These are phyloP conservation scores for Tephrocybe rancida DNA, from an alignment of 768 basidiomycete species.

Conservation along the genomic window DNA sequence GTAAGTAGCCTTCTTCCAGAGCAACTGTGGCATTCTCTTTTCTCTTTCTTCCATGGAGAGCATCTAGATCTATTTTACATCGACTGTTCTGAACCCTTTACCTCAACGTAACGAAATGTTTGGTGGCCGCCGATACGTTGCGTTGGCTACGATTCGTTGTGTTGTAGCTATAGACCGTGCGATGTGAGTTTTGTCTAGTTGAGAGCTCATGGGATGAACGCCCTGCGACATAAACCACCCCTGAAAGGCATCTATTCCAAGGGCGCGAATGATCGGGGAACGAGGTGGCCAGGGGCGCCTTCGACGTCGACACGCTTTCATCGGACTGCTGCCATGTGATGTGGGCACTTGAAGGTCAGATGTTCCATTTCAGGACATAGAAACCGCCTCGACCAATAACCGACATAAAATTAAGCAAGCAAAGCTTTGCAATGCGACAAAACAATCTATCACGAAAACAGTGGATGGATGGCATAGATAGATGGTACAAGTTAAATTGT, in stretches of 20 bases:
- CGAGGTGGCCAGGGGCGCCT: conserved; percentile 1
- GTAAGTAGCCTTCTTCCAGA: too few species aligned
- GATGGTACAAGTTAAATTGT: background rate
- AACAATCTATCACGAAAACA: background rate
- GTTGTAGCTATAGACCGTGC: background rate
- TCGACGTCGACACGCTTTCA: conserved; percentile 17
- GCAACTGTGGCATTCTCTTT: too few species aligned
- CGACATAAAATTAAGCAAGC: background rate
- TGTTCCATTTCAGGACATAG: conserved; percentile 11
- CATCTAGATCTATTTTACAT: background rate
- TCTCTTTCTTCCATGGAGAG: background rate
- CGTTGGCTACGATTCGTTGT: background rate
- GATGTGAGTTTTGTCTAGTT: background rate
- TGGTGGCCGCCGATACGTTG: conserved; percentile 1
- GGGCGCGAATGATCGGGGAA: conserved; percentile 11
- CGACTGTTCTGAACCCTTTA: too few species aligned
- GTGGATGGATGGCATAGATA: background rate
- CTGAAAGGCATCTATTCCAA: background rate
- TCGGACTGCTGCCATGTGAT: conserved; percentile 16
- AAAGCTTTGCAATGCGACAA: background rate
- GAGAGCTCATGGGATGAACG: too few species aligned
- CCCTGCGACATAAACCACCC: background rate
- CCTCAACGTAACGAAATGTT: background rate
- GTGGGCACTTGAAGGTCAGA: conserved; percentile 7
- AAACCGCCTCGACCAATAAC: conserved; percentile 4